Percentiles rank a stretch among this genome's conserved stretches.
phyloP scores from a whole-genome alignment of 768 basidiomycete species.

The Xerocomus potaroensis region DNA sequence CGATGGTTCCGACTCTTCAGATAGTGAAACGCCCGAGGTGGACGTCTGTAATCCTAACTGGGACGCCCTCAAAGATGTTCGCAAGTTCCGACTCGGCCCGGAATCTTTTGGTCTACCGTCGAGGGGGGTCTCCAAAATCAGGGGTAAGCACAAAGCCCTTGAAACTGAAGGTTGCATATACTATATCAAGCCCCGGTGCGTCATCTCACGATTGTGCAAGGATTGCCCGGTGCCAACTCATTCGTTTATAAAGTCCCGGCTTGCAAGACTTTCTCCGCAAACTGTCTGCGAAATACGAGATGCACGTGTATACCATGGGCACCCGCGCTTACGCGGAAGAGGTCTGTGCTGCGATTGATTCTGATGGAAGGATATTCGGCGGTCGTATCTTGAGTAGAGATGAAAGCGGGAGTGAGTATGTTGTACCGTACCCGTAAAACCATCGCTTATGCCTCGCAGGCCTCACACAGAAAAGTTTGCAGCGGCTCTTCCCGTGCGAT shows the following conservation, averaged over 20 bases:
- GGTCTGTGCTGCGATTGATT: conserved; percentile 93
- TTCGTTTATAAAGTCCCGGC: conserved; percentile 56
- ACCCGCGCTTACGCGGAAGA: conserved; percentile 95
- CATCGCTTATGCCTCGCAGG: conserved; percentile 41
- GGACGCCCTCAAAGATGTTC: conserved; percentile 86
- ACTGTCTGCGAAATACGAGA: conserved; percentile 81
- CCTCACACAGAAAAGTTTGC: conserved; percentile 86
- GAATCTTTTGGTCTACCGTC: conserved; percentile 56
- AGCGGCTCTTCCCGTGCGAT: conserved; percentile 93
- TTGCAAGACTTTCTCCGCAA: conserved; percentile 71
- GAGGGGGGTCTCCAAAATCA: conserved; percentile 38
- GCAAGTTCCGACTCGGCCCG: conserved; percentile 82
- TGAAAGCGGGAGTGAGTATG: conserved; percentile 87
- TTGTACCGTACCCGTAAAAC: neutral
- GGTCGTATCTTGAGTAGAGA: conserved; percentile 88
- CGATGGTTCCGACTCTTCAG: conserved; percentile 31
- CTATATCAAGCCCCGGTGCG: conserved; percentile 95
- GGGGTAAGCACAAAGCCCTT: conserved; percentile 59
- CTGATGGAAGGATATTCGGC: conserved; percentile 78
- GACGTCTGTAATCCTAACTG: conserved; percentile 88
- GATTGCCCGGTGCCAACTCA: neutral
- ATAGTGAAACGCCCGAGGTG: conserved; percentile 39
- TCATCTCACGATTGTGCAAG: conserved; percentile 1
- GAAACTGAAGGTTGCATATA: conserved; percentile 88
- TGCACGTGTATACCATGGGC: conserved; percentile 99